phyloP scores from a whole-genome alignment of 73 alveolate genomes.

The Paramecium bursaria region DNA sequence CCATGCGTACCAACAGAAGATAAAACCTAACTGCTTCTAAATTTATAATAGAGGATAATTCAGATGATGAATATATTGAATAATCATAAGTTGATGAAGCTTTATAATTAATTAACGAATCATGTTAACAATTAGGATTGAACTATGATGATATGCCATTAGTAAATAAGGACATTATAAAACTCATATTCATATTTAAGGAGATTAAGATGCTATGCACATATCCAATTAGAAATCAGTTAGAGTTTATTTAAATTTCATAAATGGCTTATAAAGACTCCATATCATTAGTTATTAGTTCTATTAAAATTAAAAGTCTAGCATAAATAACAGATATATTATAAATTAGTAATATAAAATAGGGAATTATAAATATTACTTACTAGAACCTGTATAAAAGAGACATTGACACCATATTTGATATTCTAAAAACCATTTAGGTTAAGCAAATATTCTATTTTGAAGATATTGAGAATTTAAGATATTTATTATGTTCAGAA shows the following conservation, averaged over 20 bases:
- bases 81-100: constrained; percentile 40
- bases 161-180: constrained; percentile 34
- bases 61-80: constrained; percentile 14
- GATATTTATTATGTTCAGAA: constrained; percentile 30
- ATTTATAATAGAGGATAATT: constrained; percentile 40
- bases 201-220: constrained; percentile 54
- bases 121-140: constrained; percentile 3
- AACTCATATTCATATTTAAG: constrained; percentile 20
- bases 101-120: not conserved
- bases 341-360: not conserved
- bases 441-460: constrained; percentile 26
- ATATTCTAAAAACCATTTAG: not conserved
- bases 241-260: not conserved
- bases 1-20: no score
- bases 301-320: not conserved
- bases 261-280: not conserved
- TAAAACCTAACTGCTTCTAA: constrained; percentile 51
- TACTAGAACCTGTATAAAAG: constrained; percentile 12
- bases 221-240: constrained; percentile 23
- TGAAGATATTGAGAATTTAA: constrained; percentile 16
- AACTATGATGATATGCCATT: constrained; percentile 3
- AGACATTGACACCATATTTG: constrained; percentile 9
- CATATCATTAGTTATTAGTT: constrained; percentile 1
- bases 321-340: not conserved
- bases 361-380: constrained; percentile 30